Evolutionary conservation across 2,329 filamentous ascomycete species (phyloP), one percentile per base, ranked within the genome.

Genomic region (Clarireedia monteithiana): DNA sequence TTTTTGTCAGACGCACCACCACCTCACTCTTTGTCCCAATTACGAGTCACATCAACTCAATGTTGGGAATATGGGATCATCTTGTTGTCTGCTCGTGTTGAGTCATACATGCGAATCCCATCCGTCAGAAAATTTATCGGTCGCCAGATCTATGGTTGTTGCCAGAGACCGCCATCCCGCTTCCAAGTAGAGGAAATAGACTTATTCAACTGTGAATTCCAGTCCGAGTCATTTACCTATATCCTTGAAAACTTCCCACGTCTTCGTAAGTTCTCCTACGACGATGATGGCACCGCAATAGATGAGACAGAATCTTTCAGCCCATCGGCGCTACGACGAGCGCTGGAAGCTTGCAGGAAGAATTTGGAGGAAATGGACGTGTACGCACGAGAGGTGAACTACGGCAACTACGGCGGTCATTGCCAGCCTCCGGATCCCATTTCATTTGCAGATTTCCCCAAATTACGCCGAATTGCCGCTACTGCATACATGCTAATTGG

Each of bases 61-160:
- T 14, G 17, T n/a, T 6, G 15, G 20, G 45, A 47, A 3, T 3
- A 5, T 6, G 23, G 4, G 14, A 10, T 6, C 2, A 0, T 6
- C 14, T 3, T 30, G 17, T 6, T 9, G 7, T 5, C 40, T 30
- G 24, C 6, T 3, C 12, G 15, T 2, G 14, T 27, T 20, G 6
- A 42, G 7, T 36, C 24, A 30, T 26, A 6, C 26, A 17, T 50
- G 6, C 34, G 27, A 42, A 2, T 50, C 6, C 38, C 15, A 17
- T 50, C 36, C n/a, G n/a, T 50, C 14, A 42, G 20, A 6, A 50
- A 30, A 5, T 30, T 30, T 6, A 4, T 6, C 3, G 24, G 24
- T 4, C 6, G 3, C 2, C 3, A 5, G 1, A 20, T 42, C 2
- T 1, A 4, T 7, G 4, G 4, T 2, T 12, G 2, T 6, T 1